These are phyloP conservation scores for Phytophthora capsici DNA, from an alignment of 352 stramenopile genomes.

Conservation along the genomic window DNA sequence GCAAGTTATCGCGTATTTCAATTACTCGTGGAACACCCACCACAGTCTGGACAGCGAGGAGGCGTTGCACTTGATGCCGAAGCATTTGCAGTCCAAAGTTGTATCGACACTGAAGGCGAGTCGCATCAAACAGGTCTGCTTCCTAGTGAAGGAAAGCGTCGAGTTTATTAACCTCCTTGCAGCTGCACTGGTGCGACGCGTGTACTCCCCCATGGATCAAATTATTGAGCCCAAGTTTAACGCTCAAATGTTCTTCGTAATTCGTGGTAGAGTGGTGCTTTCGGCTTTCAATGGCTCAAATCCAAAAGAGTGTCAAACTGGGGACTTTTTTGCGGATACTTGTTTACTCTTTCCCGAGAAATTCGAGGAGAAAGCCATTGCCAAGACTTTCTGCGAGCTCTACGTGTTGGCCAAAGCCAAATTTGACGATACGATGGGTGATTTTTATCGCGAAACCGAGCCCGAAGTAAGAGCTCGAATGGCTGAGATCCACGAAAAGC, in stretches of 20 bases:
- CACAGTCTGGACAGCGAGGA: constrained; percentile 69
- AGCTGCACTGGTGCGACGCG: constrained; percentile 48
- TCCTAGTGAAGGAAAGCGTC: constrained; percentile 71
- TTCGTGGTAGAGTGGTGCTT: constrained; percentile 57
- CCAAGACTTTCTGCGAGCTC: constrained; percentile 86
- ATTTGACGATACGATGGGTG: constrained; percentile 60
- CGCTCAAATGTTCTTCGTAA: constrained; percentile 79
- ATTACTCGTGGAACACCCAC: constrained; percentile 68
- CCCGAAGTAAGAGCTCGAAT: constrained; percentile 43
- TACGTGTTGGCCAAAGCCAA: constrained; percentile 71
- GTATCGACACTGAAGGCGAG: constrained; percentile 68
- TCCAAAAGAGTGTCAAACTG: constrained; percentile 64
- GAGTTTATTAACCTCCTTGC: constrained; percentile 76
- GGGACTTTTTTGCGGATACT: constrained; percentile 73
- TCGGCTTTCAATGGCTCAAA: constrained; percentile 56
- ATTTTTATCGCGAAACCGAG: constrained; percentile 58
- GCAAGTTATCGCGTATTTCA: constrained; percentile 72
- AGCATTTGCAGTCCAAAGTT: constrained; percentile 71
- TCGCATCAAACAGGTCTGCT: constrained; percentile 72
- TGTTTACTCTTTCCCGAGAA: constrained; percentile 61
- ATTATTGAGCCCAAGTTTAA: constrained; percentile 82
- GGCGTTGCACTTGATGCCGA: constrained; percentile 60
- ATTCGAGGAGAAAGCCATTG: constrained; percentile 74
- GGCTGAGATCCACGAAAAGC: constrained; percentile 54
- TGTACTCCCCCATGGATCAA: constrained; percentile 64